Base-by-base conservation (phyloP, 441 rosid species). In the Arabidopsis hybrid region DNA sequence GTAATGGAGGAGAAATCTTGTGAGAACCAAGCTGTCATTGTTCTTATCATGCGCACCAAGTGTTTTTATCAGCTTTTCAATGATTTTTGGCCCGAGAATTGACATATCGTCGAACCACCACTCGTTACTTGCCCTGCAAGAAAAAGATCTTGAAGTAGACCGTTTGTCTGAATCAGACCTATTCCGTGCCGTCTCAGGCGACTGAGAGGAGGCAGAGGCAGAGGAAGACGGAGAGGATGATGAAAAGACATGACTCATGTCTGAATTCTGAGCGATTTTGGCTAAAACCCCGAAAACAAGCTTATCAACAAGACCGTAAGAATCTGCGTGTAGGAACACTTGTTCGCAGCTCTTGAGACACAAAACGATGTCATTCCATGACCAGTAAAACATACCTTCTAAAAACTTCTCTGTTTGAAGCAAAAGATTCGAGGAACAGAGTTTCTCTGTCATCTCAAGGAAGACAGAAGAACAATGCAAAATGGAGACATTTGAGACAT, bases 81-180 rank as follows among this genome's bases (percentile, higher is more conserved):
- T 80, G 7, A 80, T 76, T 39, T 52, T 52, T 8, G 97, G 93
- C 7, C 91, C 72, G 11, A 91, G 79, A 18, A 36, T 43, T 8
- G 87, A 46, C 74, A 89, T 40, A 66, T 84, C 96, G 14, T 86
- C 84, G 40, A 92, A 92, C 97, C 97, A 92, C 95, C 97, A 92
- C 45, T 76, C 82, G 38, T 86, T 83, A 69, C 81, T 74, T 64
- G 81, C 57, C 36, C 40, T 78, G n/a, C 82, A 76, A 45, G 75
- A 67, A 39, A 79, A 46, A 0, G 84, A 74, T 17, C 78, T 78
- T 4, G 84, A 74, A 35, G 79, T 76, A 7, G 89, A 79, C 55
- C 81, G 64, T 72, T 84, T 82, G 69, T 76, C 83, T 61, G 64
- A 59, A 7, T 81, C 77, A 40, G 82, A 73, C 61, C 74, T 56